Evolutionary conservation across 2,329 filamentous ascomycete genomes (phyloP).

Genomic region (Coniochaeta sp.): DNA sequence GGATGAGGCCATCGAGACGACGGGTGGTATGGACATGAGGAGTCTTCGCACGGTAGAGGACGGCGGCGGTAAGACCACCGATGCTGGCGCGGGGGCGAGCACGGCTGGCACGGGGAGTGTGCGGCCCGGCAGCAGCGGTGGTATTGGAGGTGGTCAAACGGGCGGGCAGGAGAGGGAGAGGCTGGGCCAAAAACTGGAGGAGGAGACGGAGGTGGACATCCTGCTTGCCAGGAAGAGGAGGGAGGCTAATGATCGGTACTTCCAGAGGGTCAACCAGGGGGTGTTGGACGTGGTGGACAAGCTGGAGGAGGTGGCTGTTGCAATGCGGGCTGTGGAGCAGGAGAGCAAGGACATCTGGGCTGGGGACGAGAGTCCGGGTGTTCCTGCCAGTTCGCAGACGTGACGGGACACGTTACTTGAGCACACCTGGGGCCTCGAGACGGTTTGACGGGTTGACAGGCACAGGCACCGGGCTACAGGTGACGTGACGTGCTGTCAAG

Average conservation of each 20-base stretch:
- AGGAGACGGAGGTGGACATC: slow-evolving; percentile 86
- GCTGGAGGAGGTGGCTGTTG: slow-evolving; percentile 79
- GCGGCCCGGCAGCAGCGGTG: slow-evolving; percentile 42
- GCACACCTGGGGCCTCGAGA: no score
- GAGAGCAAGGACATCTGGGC: slow-evolving; percentile 87
- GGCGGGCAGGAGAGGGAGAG: slow-evolving; percentile 26
- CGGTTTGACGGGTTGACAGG: no score
- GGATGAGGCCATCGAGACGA: slow-evolving; percentile 57
- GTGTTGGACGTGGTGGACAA: slow-evolving; percentile 91
- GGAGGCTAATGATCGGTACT: slow-evolving; percentile 91
- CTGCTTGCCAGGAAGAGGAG: slow-evolving; percentile 73
- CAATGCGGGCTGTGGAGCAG: slow-evolving; percentile 84
- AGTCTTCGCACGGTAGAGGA: slow-evolving; percentile 20
- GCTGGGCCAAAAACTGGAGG: slow-evolving; percentile 57
- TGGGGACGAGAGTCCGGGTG: slow-evolving; percentile 47
- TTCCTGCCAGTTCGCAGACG: slow-evolving; percentile 17
- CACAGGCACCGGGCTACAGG: neutral
- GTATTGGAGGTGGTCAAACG: slow-evolving; percentile 22
- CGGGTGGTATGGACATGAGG: slow-evolving; percentile 14
- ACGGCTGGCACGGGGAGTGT: slow-evolving; percentile 32
- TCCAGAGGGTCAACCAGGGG: slow-evolving; percentile 79
- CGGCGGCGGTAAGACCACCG: slow-evolving; percentile 29
- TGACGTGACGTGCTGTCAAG: neutral
- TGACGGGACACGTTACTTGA: slow-evolving; percentile 7
- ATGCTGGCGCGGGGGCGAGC: slow-evolving; percentile 25